phyloP scores from a whole-genome alignment of 2,329 filamentous ascomycete genomes.

The Chrysoporthe deuterocubensis region DNA sequence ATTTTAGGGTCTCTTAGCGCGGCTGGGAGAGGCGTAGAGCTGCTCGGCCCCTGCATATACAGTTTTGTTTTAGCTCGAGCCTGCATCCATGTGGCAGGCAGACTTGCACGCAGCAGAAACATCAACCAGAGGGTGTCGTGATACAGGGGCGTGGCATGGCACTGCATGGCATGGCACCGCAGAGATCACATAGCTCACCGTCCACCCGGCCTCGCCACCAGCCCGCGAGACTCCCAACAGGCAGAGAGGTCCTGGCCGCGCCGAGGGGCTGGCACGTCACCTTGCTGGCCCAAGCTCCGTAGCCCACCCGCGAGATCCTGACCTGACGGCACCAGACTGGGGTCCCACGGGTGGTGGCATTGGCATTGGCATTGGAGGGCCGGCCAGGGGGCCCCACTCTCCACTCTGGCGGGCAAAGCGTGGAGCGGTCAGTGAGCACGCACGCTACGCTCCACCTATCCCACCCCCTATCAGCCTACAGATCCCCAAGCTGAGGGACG shows the following conservation, averaged over 20 bases:
- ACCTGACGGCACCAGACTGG: background rate
- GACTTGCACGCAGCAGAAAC: background rate
- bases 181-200: too few species aligned
- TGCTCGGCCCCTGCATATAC: slow-evolving; percentile 9
- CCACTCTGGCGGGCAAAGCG: slow-evolving; percentile 12
- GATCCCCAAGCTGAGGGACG: slow-evolving; percentile 10
- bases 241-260: background rate
- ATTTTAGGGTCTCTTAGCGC: slow-evolving; percentile 8
- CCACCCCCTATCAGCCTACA: slow-evolving; percentile 20
- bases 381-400: slow-evolving; percentile 1
- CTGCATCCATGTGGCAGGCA: slow-evolving; percentile 2
- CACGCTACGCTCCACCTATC: slow-evolving; percentile 4
- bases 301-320: background rate
- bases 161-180: too few species aligned
- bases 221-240: background rate
- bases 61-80: slow-evolving; percentile 7
- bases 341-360: background rate
- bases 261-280: background rate
- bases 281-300: background rate
- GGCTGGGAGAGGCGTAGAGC: slow-evolving; percentile 1
- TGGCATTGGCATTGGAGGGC: background rate
- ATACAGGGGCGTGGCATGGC: background rate
- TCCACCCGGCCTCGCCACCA: background rate
- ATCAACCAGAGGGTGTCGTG: background rate
- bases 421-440: slow-evolving; percentile 21